A percentile compares a stretch with the other conserved stretches of the same genome.
These are phyloP conservation scores for Pythium oligandrum DNA, from an alignment of 352 stramenopile genomes.

Conservation along the genomic window DNA sequence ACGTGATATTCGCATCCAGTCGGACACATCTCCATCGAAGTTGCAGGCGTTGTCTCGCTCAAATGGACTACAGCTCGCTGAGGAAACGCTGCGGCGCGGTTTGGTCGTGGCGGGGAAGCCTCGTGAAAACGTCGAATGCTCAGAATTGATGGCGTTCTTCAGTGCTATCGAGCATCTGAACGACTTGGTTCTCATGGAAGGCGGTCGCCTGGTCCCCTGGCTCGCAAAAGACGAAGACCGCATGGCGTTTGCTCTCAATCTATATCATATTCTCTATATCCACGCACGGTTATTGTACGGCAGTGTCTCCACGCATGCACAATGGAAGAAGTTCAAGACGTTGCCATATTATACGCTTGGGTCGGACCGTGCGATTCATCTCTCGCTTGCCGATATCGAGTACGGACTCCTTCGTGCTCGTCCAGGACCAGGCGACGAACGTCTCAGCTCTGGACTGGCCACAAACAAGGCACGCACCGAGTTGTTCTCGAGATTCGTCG, in stretches of 20 bases:
- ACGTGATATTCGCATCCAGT: not conserved
- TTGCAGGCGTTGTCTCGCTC: not conserved
- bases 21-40: not conserved
- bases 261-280: constrained; percentile 88
- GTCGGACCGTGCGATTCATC: constrained; percentile 16
- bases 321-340: constrained; percentile 74
- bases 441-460: constrained; percentile 8
- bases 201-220: not conserved
- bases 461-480: not conserved
- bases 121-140: constrained; percentile 12
- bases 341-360: constrained; percentile 46
- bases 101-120: constrained; percentile 6
- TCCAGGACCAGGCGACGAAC: constrained; percentile 16
- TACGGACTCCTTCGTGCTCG: constrained; percentile 61
- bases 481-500: constrained; percentile 25
- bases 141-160: constrained; percentile 36
- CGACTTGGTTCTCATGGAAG: constrained; percentile 24
- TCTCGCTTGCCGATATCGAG: constrained; percentile 85
- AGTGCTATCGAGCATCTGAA: constrained; percentile 47
- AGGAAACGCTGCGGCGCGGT: not conserved
- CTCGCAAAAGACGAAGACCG: constrained; percentile 28
- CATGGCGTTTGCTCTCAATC: constrained; percentile 83
- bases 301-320: constrained; percentile 36
- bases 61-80: not conserved
- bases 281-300: constrained; percentile 74